phyloP scores from a whole-genome alignment of 2,329 filamentous ascomycete genomes.

The Diaporthe helianthi region DNA sequence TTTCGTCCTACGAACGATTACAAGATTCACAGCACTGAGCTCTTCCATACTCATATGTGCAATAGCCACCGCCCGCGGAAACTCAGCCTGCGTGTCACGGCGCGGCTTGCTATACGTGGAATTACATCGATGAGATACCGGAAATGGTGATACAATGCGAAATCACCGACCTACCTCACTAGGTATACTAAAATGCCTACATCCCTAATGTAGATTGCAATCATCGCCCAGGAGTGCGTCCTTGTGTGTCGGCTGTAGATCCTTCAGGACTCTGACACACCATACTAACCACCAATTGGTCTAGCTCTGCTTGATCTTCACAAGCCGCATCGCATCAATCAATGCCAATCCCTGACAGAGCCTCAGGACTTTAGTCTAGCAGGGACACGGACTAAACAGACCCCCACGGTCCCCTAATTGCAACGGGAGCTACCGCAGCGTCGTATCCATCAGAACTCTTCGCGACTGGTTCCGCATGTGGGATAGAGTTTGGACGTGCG shows the following conservation, averaged over 20 bases:
- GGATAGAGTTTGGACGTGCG: conserved; percentile 12
- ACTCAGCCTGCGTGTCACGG: neutral
- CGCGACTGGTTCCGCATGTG: conserved; percentile 13
- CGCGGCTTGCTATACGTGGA: neutral
- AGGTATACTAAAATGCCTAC: neutral
- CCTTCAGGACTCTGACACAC: conserved; percentile 20
- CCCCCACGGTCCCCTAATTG: conserved; percentile 4
- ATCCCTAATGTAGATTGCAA: neutral
- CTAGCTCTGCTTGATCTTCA: conserved; percentile 23
- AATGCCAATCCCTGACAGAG: conserved; percentile 8
- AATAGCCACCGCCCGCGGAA: neutral
- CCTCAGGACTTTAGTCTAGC: neutral
- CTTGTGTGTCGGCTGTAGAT: conserved; percentile 19
- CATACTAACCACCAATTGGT: neutral
- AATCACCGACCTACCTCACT: neutral
- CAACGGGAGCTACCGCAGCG: conserved; percentile 16
- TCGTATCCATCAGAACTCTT: neutral
- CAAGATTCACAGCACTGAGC: too few species aligned
- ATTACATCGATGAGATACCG: neutral
- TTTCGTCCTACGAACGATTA: neutral
- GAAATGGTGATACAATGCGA: conserved; percentile 1
- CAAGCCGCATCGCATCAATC: conserved; percentile 23
- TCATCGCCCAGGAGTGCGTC: conserved; percentile 1
- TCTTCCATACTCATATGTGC: too few species aligned
- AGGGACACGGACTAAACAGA: neutral